These are phyloP conservation scores for Trichocladium uniseriatum DNA, from an alignment of 495 filamentous ascomycete species.

Conservation along the genomic window DNA sequence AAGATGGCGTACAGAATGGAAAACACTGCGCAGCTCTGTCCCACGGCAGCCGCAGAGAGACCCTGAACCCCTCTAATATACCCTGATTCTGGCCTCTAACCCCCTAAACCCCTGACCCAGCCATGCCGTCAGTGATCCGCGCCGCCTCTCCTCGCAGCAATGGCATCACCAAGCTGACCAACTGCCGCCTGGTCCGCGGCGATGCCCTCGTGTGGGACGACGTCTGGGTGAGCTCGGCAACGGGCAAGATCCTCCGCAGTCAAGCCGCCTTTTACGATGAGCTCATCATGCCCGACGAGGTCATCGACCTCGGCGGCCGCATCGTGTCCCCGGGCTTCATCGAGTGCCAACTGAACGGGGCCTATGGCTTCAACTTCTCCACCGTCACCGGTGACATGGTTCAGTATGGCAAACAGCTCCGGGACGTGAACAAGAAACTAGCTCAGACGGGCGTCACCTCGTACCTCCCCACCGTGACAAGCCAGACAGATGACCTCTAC, in stretches of 20 bases:
- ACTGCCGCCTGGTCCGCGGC: constrained; percentile 61
- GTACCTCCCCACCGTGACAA: constrained; percentile 71
- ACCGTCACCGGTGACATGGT: constrained; percentile 53
- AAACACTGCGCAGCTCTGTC: background rate
- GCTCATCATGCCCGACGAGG: constrained; percentile 46
- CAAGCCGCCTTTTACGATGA: constrained; percentile 69
- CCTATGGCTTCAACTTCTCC: constrained; percentile 80
- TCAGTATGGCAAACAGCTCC: constrained; percentile 57
- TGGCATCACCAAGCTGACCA: constrained; percentile 74
- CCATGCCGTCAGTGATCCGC: constrained; percentile 4
- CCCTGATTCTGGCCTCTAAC: background rate
- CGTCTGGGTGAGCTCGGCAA: constrained; percentile 66
- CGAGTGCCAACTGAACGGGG: constrained; percentile 80
- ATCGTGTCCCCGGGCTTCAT: constrained; percentile 76
- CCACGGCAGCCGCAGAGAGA: background rate
- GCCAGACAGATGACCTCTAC: constrained; percentile 60
- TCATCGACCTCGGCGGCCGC: constrained; percentile 65
- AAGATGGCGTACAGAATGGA: background rate
- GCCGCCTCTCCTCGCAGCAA: constrained; percentile 11
- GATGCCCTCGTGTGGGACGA: constrained; percentile 58
- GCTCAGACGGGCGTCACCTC: constrained; percentile 72
- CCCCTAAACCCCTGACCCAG: background rate
- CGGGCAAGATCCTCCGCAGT: constrained; percentile 65
- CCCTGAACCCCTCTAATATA: background rate
- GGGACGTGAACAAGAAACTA: constrained; percentile 56